A percentile compares a stretch with the other conserved stretches of the same genome.
Evolutionary conservation across 2,329 filamentous ascomycete species (phyloP).

Genomic region (Fusarium sterilihyphosum): DNA sequence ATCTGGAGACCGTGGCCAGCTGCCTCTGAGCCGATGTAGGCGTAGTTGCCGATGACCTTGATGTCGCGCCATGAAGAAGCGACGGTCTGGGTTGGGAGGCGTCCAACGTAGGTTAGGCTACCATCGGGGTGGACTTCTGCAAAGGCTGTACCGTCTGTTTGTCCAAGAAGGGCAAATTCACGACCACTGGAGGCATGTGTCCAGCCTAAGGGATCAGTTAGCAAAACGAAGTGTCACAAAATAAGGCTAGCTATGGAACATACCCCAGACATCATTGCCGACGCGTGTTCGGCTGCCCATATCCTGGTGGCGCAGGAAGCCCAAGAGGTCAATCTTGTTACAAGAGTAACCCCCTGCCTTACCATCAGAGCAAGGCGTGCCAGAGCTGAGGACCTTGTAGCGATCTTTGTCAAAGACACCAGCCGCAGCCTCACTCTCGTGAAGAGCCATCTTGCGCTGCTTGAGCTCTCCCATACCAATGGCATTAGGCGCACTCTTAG

Average conservation of each 20-base stretch:
- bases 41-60: constrained; percentile 49
- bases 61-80: constrained; percentile 53
- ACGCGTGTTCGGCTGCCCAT: constrained; percentile 6
- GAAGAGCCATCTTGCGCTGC: constrained; percentile 7
- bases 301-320: constrained; percentile 6
- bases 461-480: constrained; percentile 9
- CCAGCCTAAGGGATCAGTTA: not conserved
- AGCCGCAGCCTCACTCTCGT: not conserved
- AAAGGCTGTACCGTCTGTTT: constrained; percentile 7
- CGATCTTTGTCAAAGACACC: constrained; percentile 18
- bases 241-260: rapidly evolving
- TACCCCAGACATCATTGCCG: constrained; percentile 8
- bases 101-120: constrained; percentile 23
- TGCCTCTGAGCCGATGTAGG: constrained; percentile 55
- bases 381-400: constrained; percentile 2
- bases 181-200: constrained; percentile 5
- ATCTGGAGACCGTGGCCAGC: constrained; percentile 67
- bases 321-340: constrained; percentile 3
- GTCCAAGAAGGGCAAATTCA: constrained; percentile 8
- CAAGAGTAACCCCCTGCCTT: constrained; percentile 6
- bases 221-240: rapidly evolving
- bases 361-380: not conserved
- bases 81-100: constrained; percentile 54
- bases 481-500: not conserved
- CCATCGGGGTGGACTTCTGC: not conserved